Percentiles rank a stretch among this genome's conserved stretches.
phyloP scores from a whole-genome alignment of 768 basidiomycete species.

The Leucocoprinus sp. region DNA sequence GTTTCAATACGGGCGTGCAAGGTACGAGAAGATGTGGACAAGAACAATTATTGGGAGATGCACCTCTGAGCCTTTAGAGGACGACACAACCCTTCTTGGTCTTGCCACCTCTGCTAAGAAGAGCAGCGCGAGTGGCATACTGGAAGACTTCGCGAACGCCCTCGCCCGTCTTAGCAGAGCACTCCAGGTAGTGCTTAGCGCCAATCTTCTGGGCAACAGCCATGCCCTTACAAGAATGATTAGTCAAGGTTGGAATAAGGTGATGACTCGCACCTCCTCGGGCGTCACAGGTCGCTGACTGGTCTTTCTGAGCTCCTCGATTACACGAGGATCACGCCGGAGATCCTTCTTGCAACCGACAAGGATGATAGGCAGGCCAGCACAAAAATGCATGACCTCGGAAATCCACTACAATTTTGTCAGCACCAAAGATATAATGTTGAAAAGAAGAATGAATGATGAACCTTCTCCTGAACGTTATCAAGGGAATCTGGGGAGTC shows the following conservation, averaged over 20 bases:
- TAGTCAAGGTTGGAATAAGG: neutral
- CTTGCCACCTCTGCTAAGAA: conserved; percentile 52
- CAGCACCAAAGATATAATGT: neutral
- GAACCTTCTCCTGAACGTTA: conserved; percentile 99
- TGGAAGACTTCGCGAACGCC: conserved; percentile 99
- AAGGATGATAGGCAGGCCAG: conserved; percentile 89
- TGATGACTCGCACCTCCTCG: conserved; percentile 59
- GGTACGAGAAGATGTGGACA: neutral
- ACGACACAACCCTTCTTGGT: conserved; percentile 30
- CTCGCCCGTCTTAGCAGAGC: conserved; percentile 92
- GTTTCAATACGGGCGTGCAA: conserved; percentile 4
- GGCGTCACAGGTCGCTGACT: conserved; percentile 91
- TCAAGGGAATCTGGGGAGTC: conserved; percentile 97
- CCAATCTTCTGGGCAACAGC: conserved; percentile 94
- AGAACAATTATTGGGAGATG: neutral
- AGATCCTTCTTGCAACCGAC: conserved; percentile 99
- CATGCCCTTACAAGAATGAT: conserved; percentile 57
- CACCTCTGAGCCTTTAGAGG: conserved; percentile 16
- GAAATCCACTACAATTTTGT: conserved; percentile 77
- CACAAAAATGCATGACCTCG: conserved; percentile 97
- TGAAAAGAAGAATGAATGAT: conserved; percentile 18
- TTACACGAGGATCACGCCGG: conserved; percentile 84
- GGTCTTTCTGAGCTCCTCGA: conserved; percentile 91
- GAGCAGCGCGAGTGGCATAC: conserved; percentile 88
- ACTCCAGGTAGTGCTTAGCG: conserved; percentile 95